Conservation (phyloP, 1,284 basidiomycete species). For the Ganoderma leucocontextum region DNA sequence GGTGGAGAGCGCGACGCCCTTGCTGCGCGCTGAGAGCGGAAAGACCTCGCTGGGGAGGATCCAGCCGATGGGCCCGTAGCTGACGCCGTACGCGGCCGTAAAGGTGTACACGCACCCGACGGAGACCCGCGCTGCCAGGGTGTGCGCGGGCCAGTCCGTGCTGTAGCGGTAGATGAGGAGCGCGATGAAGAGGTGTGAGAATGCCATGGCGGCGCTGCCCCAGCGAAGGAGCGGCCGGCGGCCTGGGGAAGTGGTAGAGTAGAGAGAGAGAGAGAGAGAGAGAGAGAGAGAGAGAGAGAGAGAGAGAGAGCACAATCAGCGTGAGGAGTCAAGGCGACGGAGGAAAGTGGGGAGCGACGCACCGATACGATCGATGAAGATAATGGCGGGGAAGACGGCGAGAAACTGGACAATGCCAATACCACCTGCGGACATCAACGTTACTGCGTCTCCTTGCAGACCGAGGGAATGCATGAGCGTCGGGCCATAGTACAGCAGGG, state of each 20-base stretch:
- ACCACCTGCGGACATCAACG: slow-evolving; percentile 76
- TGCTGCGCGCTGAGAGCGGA: slow-evolving; percentile 85
- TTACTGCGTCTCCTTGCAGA: slow-evolving; percentile 58
- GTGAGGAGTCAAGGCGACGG: background rate
- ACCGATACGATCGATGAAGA: slow-evolving; percentile 79
- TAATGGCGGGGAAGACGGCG: slow-evolving; percentile 77
- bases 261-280: background rate
- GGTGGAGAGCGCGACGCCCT: slow-evolving; percentile 86
- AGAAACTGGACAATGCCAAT: slow-evolving; percentile 83
- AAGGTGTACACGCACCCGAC: slow-evolving; percentile 80
- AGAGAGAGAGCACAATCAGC: background rate
- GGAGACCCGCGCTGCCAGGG: slow-evolving; percentile 68
- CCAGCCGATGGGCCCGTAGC: slow-evolving; percentile 89
- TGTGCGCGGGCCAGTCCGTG: slow-evolving; percentile 63
- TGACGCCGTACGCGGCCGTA: slow-evolving; percentile 84
- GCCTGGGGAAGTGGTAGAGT: slow-evolving; percentile 46
- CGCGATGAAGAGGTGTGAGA: slow-evolving; percentile 78
- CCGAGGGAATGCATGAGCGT: slow-evolving; percentile 73
- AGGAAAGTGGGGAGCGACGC: slow-evolving; percentile 31
- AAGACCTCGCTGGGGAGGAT: slow-evolving; percentile 86
- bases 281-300: too few species aligned
- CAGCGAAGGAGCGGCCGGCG: slow-evolving; percentile 69
- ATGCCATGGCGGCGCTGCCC: slow-evolving; percentile 77
- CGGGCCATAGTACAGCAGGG: slow-evolving; percentile 83
- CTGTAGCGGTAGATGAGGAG: slow-evolving; percentile 65